Conservation (phyloP, 495 filamentous ascomycete species). For the Halenospora varia region DNA sequence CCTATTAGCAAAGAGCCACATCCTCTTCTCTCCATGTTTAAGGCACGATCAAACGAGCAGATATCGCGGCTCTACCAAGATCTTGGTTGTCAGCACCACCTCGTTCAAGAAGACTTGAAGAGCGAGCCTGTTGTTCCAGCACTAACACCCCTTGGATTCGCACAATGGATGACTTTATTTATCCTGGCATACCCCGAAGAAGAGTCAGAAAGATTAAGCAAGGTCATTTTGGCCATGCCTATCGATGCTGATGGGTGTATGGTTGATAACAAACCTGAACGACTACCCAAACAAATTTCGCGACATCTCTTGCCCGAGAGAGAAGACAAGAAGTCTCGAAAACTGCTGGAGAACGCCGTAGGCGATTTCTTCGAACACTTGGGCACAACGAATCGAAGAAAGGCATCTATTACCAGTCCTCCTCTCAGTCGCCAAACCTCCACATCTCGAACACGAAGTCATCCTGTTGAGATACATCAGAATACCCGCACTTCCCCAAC, state of each 20-base stretch:
- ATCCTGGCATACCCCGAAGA: slow-evolving; percentile 74
- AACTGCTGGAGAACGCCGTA: slow-evolving; percentile 19
- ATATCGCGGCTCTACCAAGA: slow-evolving; percentile 72
- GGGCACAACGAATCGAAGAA: slow-evolving; percentile 14
- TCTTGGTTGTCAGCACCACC: slow-evolving; percentile 74
- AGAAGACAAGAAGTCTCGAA: slow-evolving; percentile 16
- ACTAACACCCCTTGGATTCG: slow-evolving; percentile 77
- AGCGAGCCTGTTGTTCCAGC: slow-evolving; percentile 67
- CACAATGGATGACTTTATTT: slow-evolving; percentile 68
- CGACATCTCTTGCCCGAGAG: slow-evolving; percentile 62
- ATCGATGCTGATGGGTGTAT: slow-evolving; percentile 52
- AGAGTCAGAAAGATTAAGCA: slow-evolving; percentile 71
- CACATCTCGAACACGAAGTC: slow-evolving; percentile 9
- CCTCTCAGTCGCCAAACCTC: slow-evolving; percentile 15
- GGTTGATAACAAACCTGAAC: slow-evolving; percentile 65
- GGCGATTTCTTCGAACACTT: slow-evolving; percentile 21
- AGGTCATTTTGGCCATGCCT: slow-evolving; percentile 68
- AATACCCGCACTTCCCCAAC: slow-evolving; percentile 13
- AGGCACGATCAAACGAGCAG: slow-evolving; percentile 26
- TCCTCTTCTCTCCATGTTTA: slow-evolving; percentile 44
- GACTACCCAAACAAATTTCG: slow-evolving; percentile 75
- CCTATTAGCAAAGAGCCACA: slow-evolving; percentile 54
- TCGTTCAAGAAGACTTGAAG: slow-evolving; percentile 60
- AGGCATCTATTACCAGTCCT: slow-evolving; percentile 15
- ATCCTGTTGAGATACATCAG: slow-evolving; percentile 24